Conservation (phyloP, 2,329 filamentous ascomycete genomes). For the Nemania bipapillata region DNA sequence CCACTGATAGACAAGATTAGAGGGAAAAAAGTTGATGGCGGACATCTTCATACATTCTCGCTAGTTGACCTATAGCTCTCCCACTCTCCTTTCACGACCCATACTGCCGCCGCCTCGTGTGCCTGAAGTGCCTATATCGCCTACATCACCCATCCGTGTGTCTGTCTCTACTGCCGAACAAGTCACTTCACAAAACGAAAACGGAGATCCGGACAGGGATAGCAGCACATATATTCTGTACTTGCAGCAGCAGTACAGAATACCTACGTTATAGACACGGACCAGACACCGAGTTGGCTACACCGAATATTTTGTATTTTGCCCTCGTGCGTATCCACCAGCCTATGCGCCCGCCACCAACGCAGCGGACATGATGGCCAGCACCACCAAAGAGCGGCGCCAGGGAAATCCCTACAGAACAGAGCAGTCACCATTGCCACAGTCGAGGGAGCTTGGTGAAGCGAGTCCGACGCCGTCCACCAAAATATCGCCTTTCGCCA, state of each 20-base stretch:
- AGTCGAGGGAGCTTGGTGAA: constrained; percentile 72
- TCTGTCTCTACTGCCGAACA: background rate
- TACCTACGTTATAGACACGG: background rate
- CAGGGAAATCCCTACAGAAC: constrained; percentile 36
- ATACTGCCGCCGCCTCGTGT: background rate
- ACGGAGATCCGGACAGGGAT: background rate
- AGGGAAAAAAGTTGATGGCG: constrained; percentile 15
- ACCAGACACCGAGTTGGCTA: background rate
- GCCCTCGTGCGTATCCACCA: constrained; percentile 17
- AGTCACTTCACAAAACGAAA: background rate
- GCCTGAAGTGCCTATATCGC: background rate
- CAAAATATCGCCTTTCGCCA: constrained; percentile 66
- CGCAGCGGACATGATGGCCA: constrained; percentile 42
- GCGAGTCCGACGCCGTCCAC: constrained; percentile 59
- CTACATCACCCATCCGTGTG: background rate
- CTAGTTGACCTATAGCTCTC: constrained; percentile 2
- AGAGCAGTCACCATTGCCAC: constrained; percentile 56
- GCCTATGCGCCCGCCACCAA: constrained; percentile 34
- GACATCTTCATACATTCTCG: background rate
- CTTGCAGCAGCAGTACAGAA: too few species aligned
- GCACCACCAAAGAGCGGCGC: constrained; percentile 36
- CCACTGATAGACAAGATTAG: constrained; percentile 5
- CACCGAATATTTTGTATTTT: background rate
- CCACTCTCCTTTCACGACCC: constrained; percentile 1
- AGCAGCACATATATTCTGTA: too few species aligned